A percentile compares a stretch with the other conserved stretches of the same genome.
Evolutionary conservation across 495 filamentous ascomycete genomes (phyloP).

Genomic region (Hypoxylon fuscum): DNA sequence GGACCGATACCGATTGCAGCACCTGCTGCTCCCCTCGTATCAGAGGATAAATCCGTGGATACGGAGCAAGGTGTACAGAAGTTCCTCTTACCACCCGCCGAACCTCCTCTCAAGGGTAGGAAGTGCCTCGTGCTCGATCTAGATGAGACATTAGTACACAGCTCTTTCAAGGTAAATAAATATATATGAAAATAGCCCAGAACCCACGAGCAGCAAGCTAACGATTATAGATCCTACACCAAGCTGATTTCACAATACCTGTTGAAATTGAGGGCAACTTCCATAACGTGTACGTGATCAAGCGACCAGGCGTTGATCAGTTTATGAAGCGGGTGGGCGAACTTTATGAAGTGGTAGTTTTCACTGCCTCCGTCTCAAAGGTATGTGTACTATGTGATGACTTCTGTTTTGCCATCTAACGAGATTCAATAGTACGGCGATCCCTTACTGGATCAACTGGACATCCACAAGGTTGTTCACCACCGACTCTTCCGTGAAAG

Average conservation of each 20-base stretch:
- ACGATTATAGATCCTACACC: constrained; percentile 82
- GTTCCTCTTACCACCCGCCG: constrained; percentile 81
- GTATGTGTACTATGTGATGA: constrained; percentile 57
- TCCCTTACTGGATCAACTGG: constrained; percentile 93
- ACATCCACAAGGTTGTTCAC: constrained; percentile 96
- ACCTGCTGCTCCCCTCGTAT: constrained; percentile 12
- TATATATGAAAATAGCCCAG: neutral
- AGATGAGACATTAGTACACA: constrained; percentile 98
- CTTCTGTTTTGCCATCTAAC: constrained; percentile 18
- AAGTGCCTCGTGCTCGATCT: constrained; percentile 97
- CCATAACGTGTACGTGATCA: constrained; percentile 99
- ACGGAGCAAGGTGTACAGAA: constrained; percentile 63
- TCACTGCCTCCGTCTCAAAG: constrained; percentile 98
- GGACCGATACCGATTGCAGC: constrained; percentile 40
- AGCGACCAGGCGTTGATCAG: constrained; percentile 94
- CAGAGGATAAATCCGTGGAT: constrained; percentile 47
- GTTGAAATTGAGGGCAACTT: constrained; percentile 99
- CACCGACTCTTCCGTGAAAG: constrained; percentile 97
- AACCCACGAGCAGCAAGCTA: constrained; percentile 28
- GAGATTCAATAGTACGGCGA: constrained; percentile 82
- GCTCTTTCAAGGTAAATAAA: constrained; percentile 94
- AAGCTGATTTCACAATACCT: constrained; percentile 98
- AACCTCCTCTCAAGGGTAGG: constrained; percentile 78
- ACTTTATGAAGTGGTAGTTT: constrained; percentile 97
- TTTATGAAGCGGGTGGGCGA: constrained; percentile 99